Evolutionary conservation across 306 rosid genomes (phyloP).

Genomic region (Cucurbita ficifolia): DNA sequence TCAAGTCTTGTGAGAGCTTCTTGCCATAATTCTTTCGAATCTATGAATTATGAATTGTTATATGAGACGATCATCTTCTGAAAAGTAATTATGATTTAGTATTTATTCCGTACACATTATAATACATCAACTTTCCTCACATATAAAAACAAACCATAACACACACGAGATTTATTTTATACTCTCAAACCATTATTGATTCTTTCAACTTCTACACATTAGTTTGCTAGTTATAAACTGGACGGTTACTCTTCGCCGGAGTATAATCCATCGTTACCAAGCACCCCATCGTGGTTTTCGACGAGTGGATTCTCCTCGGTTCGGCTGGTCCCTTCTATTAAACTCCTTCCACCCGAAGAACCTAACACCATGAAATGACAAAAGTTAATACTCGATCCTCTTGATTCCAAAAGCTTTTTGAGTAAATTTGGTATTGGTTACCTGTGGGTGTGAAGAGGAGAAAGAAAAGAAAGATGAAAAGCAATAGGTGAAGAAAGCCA

Average conservation of each 20-base stretch:
- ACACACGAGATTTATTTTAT: not conserved
- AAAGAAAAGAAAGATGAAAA: not conserved
- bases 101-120: too few species aligned
- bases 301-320: too few species aligned
- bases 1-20: too few species aligned
- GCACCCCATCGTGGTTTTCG: not conserved
- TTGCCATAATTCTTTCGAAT: too few species aligned
- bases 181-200: not conserved
- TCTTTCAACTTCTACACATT: not conserved
- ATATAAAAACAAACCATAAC: not conserved
- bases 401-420: too few species aligned
- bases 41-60: too few species aligned
- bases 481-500: not conserved
- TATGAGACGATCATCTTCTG: too few species aligned
- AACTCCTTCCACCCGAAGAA: not conserved
- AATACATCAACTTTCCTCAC: too few species aligned
- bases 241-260: not conserved
- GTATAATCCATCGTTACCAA: conserved; percentile 1
- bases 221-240: not conserved
- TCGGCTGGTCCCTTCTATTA: not conserved
- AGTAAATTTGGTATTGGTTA: not conserved
- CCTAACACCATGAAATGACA: not conserved
- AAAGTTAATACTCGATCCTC: not conserved
- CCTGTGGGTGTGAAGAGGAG: not conserved
- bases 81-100: too few species aligned